Conservation (phyloP, 2,329 filamentous ascomycete species). For the Calonectria ilicicola region DNA sequence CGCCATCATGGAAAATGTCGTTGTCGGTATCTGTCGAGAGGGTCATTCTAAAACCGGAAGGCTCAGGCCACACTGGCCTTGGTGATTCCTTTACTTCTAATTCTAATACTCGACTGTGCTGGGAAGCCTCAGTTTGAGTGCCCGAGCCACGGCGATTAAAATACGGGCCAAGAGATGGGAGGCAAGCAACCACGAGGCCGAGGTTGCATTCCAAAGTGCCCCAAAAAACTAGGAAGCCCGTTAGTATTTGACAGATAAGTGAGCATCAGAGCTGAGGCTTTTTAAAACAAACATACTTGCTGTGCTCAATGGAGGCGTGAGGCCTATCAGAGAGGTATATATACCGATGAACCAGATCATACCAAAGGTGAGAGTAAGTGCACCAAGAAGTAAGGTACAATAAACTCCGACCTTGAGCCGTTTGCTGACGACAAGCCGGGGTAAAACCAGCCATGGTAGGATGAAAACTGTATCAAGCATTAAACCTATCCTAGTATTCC, state of each 20-base stretch:
- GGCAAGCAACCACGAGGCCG: not conserved
- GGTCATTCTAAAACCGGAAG: rapidly evolving
- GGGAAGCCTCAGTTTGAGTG: not conserved
- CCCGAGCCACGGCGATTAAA: not conserved
- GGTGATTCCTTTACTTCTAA: not conserved
- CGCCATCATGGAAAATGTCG: not conserved
- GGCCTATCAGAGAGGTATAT: not conserved
- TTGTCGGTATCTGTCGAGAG: not conserved
- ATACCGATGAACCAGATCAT: not conserved
- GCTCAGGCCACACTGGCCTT: not conserved
- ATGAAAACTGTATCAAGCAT: not conserved
- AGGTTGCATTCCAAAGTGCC: not conserved
- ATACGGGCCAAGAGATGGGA: not conserved
- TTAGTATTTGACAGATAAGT: too few relatives aligned
- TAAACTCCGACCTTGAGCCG: not conserved
- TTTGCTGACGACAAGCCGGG: not conserved
- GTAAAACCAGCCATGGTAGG: not conserved
- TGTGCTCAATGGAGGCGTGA: not conserved
- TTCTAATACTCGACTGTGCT: not conserved
- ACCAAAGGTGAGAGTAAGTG: not conserved
- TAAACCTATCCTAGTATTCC: not conserved
- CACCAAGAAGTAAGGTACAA: not conserved
- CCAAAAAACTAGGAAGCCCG: not conserved
- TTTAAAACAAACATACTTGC: not conserved
- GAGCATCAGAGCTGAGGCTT: too few relatives aligned